Evolutionary conservation across 176 grass and related monocot species (phyloP), one percentile per base, ranked within the genome.

Genomic region (Oryza meyeriana): DNA sequence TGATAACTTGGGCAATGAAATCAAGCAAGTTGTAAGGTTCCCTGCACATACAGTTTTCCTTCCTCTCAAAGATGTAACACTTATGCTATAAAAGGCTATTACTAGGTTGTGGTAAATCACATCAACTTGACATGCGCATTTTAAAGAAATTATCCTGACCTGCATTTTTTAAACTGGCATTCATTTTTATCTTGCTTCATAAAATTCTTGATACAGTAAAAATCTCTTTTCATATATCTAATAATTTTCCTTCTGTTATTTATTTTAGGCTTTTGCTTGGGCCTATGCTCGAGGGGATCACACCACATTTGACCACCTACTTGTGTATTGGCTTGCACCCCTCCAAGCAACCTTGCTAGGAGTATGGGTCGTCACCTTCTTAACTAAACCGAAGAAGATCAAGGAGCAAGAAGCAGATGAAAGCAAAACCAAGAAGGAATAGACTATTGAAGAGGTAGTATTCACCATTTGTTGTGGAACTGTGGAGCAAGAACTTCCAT

Each of bases 261-360:
- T 79, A 78, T 25, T 48, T 8, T 44, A 99, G 96, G 96, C 96
- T 73, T 95, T 99, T 87, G 96, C 89, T 59, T 99, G 96, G 96
- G 96, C 93, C 26, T 99, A 90, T 95, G 89, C 91, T 71, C 89
- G 93, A 69, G 93, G 96, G 40, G 96, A 99, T 81, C 96, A 95
- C 32, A 57, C 85, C 66, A 93, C 80, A 55, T 59, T 95, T 28
- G 93, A 99, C 30, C 96, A 99, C 80, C 72, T 99, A 24, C 34
- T 98, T 75, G 96, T 95, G 12, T 98, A 98, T 79, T 98, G 95
- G 95, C 70, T 95, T 27, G 96, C 93, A 10, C 96, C 96, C 77
- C 79, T 98, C 61, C 96, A 98, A 87, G 88, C 93, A 73, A 86
- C 96, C 82, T 65, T 95, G 30, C 66, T 95, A 28, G 96, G 89